A percentile compares a stretch with the other conserved stretches of the same genome.
phyloP scores from a whole-genome alignment of 1,139 yeast genomes.

The Hyphopichia fennica region DNA sequence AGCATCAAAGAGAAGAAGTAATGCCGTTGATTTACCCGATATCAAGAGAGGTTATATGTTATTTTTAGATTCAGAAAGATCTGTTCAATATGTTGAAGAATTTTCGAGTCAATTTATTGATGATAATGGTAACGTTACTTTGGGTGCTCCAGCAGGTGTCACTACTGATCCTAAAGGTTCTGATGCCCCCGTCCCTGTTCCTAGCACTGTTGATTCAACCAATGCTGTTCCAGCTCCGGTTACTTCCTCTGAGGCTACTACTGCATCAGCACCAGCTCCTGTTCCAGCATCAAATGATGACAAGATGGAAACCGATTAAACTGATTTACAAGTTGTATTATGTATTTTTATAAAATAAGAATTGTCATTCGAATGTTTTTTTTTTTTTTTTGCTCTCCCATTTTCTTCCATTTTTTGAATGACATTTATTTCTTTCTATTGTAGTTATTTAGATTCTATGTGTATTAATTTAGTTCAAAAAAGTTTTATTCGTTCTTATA shows the following conservation, averaged over 20 bases:
- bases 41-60: constrained; percentile 84
- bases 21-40: constrained; percentile 73
- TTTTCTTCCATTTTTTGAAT: not conserved
- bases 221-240: constrained; percentile 8
- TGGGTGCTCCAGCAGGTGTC: constrained; percentile 29
- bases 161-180: constrained; percentile 11
- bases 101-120: constrained; percentile 68
- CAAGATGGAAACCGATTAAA: constrained; percentile 51
- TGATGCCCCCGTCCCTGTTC: constrained; percentile 5
- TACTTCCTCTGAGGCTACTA: constrained; percentile 9
- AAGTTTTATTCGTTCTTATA: not conserved
- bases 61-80: constrained; percentile 84
- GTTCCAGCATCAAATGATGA: constrained; percentile 19
- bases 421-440: not conserved
- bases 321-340: constrained; percentile 1
- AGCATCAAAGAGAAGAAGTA: constrained; percentile 75
- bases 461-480: constrained; percentile 1
- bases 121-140: constrained; percentile 64
- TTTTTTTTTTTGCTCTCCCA: not conserved
- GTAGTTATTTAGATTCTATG: constrained; percentile 1
- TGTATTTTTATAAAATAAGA: constrained; percentile 3
- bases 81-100: constrained; percentile 77
- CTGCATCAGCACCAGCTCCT: constrained; percentile 7
- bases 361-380: too few species aligned
- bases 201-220: constrained; percentile 9